Percentiles rank a stretch among this genome's conserved stretches.
Conservation (phyloP, 345 rosid genomes). For the Lenwebbia sp. region DNA sequence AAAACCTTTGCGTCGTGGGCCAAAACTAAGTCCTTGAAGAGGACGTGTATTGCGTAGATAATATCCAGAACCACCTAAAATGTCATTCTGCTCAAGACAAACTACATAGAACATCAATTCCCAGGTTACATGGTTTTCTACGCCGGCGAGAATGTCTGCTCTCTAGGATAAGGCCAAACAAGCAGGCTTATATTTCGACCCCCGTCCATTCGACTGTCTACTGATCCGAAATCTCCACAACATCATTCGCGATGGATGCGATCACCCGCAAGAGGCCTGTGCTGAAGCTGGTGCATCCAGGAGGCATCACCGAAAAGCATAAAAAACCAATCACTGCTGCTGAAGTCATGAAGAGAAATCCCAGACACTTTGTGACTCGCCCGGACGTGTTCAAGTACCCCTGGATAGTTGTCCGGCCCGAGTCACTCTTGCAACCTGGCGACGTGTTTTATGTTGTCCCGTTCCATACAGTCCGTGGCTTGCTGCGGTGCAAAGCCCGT, state of each 20-base stretch:
- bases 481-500: constrained; percentile 3
- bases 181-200: neutral
- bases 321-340: constrained; percentile 17
- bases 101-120: neutral
- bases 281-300: constrained; percentile 33
- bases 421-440: constrained; percentile 26
- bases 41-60: neutral
- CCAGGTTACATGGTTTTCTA: neutral
- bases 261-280: neutral
- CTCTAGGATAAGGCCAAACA: neutral
- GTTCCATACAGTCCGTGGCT: constrained; percentile 9
- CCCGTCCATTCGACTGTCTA: neutral
- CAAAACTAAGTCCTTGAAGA: neutral
- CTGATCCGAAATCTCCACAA: neutral
- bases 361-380: constrained; percentile 32
- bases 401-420: constrained; percentile 30
- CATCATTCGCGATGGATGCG: neutral
- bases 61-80: neutral
- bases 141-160: neutral
- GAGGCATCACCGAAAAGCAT: constrained; percentile 17
- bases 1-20: neutral
- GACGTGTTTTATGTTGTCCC: constrained; percentile 29
- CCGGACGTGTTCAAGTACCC: constrained; percentile 34
- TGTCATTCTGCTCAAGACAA: neutral
- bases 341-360: constrained; percentile 32